Evolutionary conservation across 2,329 filamentous ascomycete species (phyloP).

Genomic region (Corinectria fuckeliana): DNA sequence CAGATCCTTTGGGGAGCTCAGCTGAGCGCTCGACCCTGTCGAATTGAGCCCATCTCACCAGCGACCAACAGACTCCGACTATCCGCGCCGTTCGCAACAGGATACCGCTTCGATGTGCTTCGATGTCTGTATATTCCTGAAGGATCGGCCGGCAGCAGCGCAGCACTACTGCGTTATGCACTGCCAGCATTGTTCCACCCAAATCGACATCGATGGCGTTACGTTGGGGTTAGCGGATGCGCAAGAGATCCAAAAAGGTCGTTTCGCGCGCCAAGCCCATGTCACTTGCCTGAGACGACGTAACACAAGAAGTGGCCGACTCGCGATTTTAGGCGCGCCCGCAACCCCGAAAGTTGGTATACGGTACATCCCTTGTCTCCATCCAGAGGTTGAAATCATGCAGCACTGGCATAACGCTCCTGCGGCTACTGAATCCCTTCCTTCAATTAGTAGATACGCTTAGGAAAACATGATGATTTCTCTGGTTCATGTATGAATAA

Average conservation of each 20-base stretch:
- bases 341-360: not conserved
- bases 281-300: constrained; percentile 8
- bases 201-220: not conserved
- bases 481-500: not conserved
- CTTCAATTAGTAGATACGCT: not conserved
- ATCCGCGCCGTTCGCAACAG: constrained; percentile 4
- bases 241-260: constrained; percentile 9
- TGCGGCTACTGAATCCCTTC: no score
- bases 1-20: not conserved
- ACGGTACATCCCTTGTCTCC: not conserved
- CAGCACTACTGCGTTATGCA: constrained; percentile 3
- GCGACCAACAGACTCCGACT: constrained; percentile 5
- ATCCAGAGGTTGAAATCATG: not conserved
- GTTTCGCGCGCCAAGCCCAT: constrained; percentile 14
- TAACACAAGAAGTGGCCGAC: constrained; percentile 14
- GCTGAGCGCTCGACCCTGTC: constrained; percentile 10
- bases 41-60: not conserved
- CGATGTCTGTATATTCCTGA: constrained; percentile 4
- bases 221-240: constrained; percentile 5
- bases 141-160: constrained; percentile 12
- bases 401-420: not conserved
- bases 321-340: constrained; percentile 12
- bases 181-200: not conserved
- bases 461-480: not conserved
- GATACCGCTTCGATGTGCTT: constrained; percentile 11